Conservation (phyloP, 2,329 filamentous ascomycete genomes). For the Pseudogymnoascus sp. region DNA sequence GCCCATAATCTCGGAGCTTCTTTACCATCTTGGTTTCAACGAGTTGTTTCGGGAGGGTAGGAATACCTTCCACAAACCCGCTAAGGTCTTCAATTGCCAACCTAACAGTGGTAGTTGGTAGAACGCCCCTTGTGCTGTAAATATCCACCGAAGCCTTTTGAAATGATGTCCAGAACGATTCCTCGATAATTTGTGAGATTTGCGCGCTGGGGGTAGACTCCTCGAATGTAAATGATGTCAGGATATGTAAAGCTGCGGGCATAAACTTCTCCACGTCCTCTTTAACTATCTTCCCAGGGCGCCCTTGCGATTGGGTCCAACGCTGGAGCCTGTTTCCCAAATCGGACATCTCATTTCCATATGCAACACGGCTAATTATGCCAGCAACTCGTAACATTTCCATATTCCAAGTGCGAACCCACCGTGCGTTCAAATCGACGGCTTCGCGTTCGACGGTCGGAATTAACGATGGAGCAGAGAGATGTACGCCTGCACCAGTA, state of each 20-base stretch:
- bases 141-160: constrained; percentile 78
- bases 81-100: constrained; percentile 60
- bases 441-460: constrained; percentile 95
- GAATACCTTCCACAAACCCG: constrained; percentile 81
- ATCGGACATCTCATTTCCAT: constrained; percentile 77
- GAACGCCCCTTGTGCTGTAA: constrained; percentile 78
- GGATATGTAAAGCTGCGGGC: constrained; percentile 72
- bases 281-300: constrained; percentile 49
- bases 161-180: constrained; percentile 93
- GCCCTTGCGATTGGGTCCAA: constrained; percentile 34
- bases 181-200: constrained; percentile 82
- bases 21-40: constrained; percentile 68
- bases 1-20: constrained; percentile 74
- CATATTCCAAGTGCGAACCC: constrained; percentile 90
- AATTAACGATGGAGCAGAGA: constrained; percentile 92
- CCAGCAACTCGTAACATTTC: constrained; percentile 89
- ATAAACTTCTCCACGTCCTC: constrained; percentile 62
- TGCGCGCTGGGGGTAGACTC: constrained; percentile 84
- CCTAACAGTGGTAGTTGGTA: constrained; percentile 77
- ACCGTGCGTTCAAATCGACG: constrained; percentile 92
- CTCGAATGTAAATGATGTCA: constrained; percentile 80
- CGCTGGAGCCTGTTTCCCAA: constrained; percentile 57
- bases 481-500: constrained; percentile 86
- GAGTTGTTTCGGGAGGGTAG: constrained; percentile 73
- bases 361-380: constrained; percentile 82